Evolutionary conservation across 441 rosid genomes (phyloP), one percentile per base, ranked within the genome.

Genomic region (Gossypium davidsonii): DNA sequence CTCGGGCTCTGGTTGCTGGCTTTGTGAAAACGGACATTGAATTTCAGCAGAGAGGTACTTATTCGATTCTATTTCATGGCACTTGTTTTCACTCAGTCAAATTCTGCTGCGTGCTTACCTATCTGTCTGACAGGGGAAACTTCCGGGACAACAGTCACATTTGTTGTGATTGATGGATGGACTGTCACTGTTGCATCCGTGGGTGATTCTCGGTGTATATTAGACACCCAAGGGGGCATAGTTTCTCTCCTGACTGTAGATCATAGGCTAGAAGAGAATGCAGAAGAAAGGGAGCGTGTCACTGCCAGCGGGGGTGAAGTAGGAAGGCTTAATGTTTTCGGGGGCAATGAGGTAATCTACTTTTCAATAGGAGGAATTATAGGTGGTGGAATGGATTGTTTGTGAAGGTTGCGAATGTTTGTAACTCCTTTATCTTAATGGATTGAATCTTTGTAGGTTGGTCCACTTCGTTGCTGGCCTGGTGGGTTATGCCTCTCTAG

Each of bases 241-340:
- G 94, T 94, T 64, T 92, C 97, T 66, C 91, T 94, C 0, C 82
- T 94, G 83, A 94, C 98, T 3, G 98, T 91, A 31, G 98, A 94
- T 83, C 97, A 92, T 73, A 86, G 98, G 83, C 83, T 94, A 20
- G 98, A 94, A 84, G 98, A 94, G 81, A 94, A 94, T 81, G 94
- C 39, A 15, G 97, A 91, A 84, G 98, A 94, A 86, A 85, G 98
- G 79, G 98, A 92, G 83, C 97, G 98, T 44, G 91, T 94, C 75
- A 94, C 98, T 82, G 99, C 98, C 65, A 92, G 98, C 77, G 98
- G 98, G 14, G 98, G 98, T 72, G 97, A 94, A 88, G 98, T 92
- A 10, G 98, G 98, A 76, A 88, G 98, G 78, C 93, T 94, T 73
- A 91, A 92, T 77, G 85, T 89, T 75, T 94, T 85, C 46, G 97